A percentile compares a stretch with the other conserved stretches of the same genome.
These are phyloP conservation scores for Eimeria sp. DNA, from an alignment of 169 alveolate genomes.

Conservation along the genomic window DNA sequence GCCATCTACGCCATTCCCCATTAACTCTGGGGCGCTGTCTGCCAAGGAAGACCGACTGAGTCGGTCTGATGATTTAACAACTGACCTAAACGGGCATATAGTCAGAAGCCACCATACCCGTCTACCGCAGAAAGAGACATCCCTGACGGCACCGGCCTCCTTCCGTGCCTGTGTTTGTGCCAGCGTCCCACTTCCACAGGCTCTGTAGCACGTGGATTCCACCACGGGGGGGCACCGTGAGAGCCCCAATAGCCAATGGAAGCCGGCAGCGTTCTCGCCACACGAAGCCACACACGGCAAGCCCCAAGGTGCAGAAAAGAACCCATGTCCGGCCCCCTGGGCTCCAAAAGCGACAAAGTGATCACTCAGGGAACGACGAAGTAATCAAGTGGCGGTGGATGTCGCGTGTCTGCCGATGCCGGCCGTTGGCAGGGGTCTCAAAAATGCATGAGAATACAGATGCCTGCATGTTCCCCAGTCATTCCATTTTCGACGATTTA, in stretches of 20 bases:
- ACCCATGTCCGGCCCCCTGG: constrained; percentile 28
- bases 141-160: neutral
- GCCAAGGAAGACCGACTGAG: constrained; percentile 65
- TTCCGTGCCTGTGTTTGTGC: constrained; percentile 56
- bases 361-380: neutral
- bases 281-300: constrained; percentile 23
- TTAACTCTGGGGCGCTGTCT: constrained; percentile 65
- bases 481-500: constrained; percentile 13
- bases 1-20: constrained; percentile 48
- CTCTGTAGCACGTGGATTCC: constrained; percentile 27
- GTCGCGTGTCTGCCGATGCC: constrained; percentile 19
- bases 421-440: neutral
- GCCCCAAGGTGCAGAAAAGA: constrained; percentile 20
- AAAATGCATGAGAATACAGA: neutral
- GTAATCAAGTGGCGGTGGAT: neutral
- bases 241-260: constrained; percentile 32
- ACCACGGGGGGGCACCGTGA: constrained; percentile 37
- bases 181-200: constrained; percentile 69
- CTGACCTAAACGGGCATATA: constrained; percentile 30
- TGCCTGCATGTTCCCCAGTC: neutral
- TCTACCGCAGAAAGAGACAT: neutral
- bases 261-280: constrained; percentile 50
- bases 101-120: constrained; percentile 12
- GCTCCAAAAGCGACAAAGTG: neutral
- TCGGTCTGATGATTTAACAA: constrained; percentile 34